phyloP scores from a whole-genome alignment of 2,329 filamentous ascomycete genomes.

The Penicillium fuscoglaucum region DNA sequence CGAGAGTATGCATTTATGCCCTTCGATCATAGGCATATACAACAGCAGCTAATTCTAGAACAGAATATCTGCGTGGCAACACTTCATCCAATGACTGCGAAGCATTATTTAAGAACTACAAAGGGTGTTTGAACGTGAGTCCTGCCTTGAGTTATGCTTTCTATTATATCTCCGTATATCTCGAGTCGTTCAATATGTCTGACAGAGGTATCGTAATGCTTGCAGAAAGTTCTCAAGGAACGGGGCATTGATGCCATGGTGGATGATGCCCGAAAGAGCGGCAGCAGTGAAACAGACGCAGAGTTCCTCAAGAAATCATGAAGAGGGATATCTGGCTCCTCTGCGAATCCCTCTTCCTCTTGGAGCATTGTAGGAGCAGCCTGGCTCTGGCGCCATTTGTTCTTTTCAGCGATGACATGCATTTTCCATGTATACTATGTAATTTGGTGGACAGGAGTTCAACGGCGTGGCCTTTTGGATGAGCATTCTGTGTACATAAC shows the following conservation, averaged over 20 bases:
- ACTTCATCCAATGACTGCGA: constrained; percentile 85
- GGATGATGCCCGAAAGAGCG: constrained; percentile 80
- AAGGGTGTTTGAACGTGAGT: constrained; percentile 76
- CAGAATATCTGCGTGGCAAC: constrained; percentile 86
- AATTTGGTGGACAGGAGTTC: constrained; percentile 1
- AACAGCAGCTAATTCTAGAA: constrained; percentile 14
- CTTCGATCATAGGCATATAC: background rate
- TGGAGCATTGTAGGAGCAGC: background rate
- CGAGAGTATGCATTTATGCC: constrained; percentile 65
- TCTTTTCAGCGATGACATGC: constrained; percentile 6
- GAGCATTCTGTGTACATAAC: background rate
- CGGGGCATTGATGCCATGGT: constrained; percentile 91
- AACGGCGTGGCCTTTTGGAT: background rate
- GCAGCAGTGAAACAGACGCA: constrained; percentile 79
- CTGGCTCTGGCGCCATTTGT: background rate
- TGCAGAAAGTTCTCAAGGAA: constrained; percentile 78
- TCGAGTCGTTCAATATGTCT: background rate
- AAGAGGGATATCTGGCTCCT: background rate
- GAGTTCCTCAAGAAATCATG: constrained; percentile 56
- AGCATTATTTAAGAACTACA: constrained; percentile 82
- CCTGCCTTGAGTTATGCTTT: background rate
- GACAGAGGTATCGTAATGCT: constrained; percentile 1
- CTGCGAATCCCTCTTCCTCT: background rate
- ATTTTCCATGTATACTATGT: constrained; percentile 1
- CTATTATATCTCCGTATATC: background rate